Evolutionary conservation across 208 protist genomes (phyloP).

Genomic region (Acanthamoeba culbertsoni): DNA sequence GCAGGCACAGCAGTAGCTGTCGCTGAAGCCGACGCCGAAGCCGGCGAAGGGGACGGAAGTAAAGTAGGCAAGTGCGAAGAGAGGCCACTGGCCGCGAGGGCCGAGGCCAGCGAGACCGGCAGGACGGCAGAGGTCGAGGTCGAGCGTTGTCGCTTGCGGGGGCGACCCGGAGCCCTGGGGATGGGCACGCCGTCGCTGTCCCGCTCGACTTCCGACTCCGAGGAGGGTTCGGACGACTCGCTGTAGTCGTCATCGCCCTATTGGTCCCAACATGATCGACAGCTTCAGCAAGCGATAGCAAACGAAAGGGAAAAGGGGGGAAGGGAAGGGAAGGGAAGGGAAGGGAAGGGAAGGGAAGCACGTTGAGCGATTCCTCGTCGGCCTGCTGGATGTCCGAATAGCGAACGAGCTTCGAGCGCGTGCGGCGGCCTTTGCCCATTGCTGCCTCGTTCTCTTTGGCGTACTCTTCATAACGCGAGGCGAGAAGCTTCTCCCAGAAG

Average conservation of each 20-base stretch:
- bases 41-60: no score
- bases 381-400: not conserved
- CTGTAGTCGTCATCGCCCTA: conserved; percentile 27
- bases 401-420: conserved; percentile 31
- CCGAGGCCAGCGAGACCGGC: no score
- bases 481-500: conserved; percentile 58
- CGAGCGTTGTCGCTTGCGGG: not conserved
- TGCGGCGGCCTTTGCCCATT: conserved; percentile 53
- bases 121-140: no score
- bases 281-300: not conserved
- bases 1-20: not conserved
- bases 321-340: not conserved
- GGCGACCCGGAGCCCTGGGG: not conserved
- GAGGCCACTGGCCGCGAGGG: no score
- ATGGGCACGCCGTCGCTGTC: not conserved
- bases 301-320: not conserved
- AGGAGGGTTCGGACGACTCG: not conserved
- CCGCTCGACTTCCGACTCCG: not conserved
- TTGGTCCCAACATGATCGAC: no score
- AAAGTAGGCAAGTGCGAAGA: no score
- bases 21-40: no score
- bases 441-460: conserved; percentile 5
- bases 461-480: conserved; percentile 10
- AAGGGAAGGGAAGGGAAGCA: not conserved
- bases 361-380: not conserved